Evolutionary conservation across 148 eudicot species (phyloP).

Genomic region (Rhododendron ferrugineum): DNA sequence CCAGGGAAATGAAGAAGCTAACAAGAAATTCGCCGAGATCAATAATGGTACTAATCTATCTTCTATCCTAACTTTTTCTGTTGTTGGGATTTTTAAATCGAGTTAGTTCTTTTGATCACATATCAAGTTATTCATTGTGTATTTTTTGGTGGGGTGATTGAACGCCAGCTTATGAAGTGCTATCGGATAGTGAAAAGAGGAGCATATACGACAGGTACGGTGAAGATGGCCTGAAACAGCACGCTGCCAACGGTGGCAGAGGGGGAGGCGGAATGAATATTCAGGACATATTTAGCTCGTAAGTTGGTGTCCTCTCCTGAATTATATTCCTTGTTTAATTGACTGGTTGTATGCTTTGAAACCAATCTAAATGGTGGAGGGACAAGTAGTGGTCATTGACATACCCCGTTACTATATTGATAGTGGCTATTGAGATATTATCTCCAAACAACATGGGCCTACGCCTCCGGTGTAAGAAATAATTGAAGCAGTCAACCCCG

Average conservation of each 20-base stretch:
- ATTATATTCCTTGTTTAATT: neutral
- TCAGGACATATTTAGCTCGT: constrained; percentile 86
- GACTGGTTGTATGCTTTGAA: neutral
- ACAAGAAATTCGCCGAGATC: constrained; percentile 84
- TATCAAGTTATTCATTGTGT: neutral
- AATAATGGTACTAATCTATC: constrained; percentile 52
- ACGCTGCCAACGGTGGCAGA: constrained; percentile 76
- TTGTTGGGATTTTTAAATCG: neutral
- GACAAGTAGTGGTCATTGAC: neutral
- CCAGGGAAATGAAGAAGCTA: constrained; percentile 93
- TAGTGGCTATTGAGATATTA: neutral
- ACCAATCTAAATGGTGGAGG: too few species aligned
- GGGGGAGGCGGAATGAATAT: constrained; percentile 87
- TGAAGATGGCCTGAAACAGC: constrained; percentile 94
- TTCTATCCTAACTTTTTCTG: neutral
- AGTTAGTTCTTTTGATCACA: neutral
- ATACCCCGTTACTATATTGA: neutral
- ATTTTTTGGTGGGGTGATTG: constrained; percentile 15
- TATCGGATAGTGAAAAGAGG: constrained; percentile 91
- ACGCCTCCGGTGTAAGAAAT: neutral
- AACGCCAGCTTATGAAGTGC: constrained; percentile 78
- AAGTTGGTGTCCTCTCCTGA: constrained; percentile 27
- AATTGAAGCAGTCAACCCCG: neutral
- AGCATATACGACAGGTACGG: constrained; percentile 85
- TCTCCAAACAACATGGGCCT: neutral